A percentile compares a stretch with the other conserved stretches of the same genome.
Conservation (phyloP, 768 basidiomycete species). For the Mycena vitilis region DNA sequence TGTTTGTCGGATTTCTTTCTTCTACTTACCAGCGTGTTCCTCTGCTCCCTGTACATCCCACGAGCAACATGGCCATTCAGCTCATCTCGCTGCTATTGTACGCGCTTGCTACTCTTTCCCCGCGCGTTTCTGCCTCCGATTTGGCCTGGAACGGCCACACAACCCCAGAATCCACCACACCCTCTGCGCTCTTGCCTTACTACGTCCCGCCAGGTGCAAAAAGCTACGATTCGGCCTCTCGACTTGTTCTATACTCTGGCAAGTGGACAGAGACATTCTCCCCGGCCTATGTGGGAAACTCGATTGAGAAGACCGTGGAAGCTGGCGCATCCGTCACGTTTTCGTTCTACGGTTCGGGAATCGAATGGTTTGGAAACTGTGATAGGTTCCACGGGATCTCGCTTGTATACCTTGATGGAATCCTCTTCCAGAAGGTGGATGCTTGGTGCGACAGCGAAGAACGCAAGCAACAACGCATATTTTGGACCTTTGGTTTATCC, state of each 20-base stretch:
- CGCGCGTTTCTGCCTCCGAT: constrained; percentile 42
- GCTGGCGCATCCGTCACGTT: constrained; percentile 63
- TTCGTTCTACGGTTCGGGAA: constrained; percentile 76
- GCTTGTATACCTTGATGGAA: constrained; percentile 69
- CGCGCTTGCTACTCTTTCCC: constrained; percentile 27
- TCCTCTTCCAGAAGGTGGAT: constrained; percentile 57
- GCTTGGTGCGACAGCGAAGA: constrained; percentile 50
- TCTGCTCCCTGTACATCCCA: background rate
- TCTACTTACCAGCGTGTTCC: background rate
- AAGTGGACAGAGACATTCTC: constrained; percentile 69
- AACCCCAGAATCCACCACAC: constrained; percentile 59
- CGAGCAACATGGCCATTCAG: constrained; percentile 24
- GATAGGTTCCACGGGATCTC: constrained; percentile 67
- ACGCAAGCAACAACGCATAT: constrained; percentile 70
- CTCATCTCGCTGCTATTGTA: constrained; percentile 32
- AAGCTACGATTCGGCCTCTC: constrained; percentile 77
- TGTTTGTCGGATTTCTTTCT: constrained; percentile 8
- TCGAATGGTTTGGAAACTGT: constrained; percentile 82
- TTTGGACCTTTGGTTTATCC: constrained; percentile 67
- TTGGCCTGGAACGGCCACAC: constrained; percentile 79
- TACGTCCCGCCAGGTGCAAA: constrained; percentile 81
- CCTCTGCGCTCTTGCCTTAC: constrained; percentile 69
- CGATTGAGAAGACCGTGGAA: constrained; percentile 62
- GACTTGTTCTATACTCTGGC: constrained; percentile 71
- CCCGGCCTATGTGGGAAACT: constrained; percentile 59